phyloP scores from a whole-genome alignment of 2,329 filamentous ascomycete species.

The Dryadomyces quercus-mongolicae region DNA sequence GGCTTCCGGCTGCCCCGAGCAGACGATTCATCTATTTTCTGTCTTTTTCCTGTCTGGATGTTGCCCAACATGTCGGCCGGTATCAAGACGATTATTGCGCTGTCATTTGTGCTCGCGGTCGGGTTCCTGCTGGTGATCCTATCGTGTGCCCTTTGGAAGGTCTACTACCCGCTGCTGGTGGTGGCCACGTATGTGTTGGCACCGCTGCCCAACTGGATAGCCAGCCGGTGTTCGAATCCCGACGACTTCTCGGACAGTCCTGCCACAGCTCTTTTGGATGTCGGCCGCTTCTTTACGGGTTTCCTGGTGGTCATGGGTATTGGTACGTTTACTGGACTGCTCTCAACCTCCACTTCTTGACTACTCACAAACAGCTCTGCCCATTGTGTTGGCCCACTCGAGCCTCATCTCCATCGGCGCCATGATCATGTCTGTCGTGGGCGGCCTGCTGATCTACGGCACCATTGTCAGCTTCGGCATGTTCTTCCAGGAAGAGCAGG shows the following conservation, averaged over 20 bases:
- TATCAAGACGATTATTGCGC: conserved; percentile 96
- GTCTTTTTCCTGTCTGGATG: no score
- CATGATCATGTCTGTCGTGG: conserved; percentile 90
- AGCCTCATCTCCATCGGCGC: conserved; percentile 70
- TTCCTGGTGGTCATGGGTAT: conserved; percentile 97
- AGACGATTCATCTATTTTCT: no score
- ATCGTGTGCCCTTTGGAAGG: conserved; percentile 86
- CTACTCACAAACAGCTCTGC: conserved; percentile 51
- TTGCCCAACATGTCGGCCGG: conserved; percentile 52
- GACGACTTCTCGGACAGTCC: conserved; percentile 91
- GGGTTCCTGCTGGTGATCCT: conserved; percentile 98
- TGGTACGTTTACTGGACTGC: conserved; percentile 48
- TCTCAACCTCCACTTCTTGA: neutral
- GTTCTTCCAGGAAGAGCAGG: conserved; percentile 97
- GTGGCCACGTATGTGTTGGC: conserved; percentile 92
- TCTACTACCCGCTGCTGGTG: conserved; percentile 90
- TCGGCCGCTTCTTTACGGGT: conserved; percentile 87
- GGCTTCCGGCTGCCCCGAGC: no score
- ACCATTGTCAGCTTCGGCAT: conserved; percentile 97
- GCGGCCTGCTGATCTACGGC: conserved; percentile 88
- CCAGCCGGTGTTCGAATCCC: conserved; percentile 72
- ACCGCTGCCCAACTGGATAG: conserved; percentile 94
- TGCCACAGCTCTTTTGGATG: conserved; percentile 75
- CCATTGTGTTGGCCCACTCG: conserved; percentile 77
- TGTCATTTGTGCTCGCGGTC: conserved; percentile 97